phyloP scores from a whole-genome alignment of 805 yeast genomes.

The Saccharomycopsis sp. region DNA sequence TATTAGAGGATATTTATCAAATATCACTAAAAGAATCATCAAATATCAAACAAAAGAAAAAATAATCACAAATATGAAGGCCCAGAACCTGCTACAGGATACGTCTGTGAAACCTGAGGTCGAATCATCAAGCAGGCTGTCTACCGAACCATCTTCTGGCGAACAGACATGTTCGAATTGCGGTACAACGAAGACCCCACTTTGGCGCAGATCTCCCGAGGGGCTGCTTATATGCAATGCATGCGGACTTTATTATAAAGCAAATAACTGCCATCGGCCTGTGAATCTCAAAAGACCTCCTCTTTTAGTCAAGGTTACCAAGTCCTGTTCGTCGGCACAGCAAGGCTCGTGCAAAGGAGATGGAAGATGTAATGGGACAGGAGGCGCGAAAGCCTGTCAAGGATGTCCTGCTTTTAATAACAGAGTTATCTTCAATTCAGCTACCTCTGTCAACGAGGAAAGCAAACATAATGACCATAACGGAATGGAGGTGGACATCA shows the following conservation, averaged over 20 bases:
- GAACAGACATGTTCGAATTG: constrained; percentile 45
- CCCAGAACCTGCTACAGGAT: too few relatives aligned
- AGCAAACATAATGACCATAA: constrained; percentile 20
- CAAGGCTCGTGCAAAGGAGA: constrained; percentile 24
- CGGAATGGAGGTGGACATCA: constrained; percentile 11
- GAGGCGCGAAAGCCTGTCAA: constrained; percentile 71
- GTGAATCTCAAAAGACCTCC: constrained; percentile 21
- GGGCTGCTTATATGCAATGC: constrained; percentile 54
- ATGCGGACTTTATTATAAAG: constrained; percentile 50
- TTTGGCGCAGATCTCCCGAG: constrained; percentile 54
- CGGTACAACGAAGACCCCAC: constrained; percentile 49
- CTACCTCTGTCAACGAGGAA: constrained; percentile 10
- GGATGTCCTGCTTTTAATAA: constrained; percentile 84
- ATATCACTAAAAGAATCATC: not conserved
- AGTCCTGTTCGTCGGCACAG: constrained; percentile 30
- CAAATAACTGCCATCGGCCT: constrained; percentile 43
- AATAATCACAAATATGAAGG: not conserved
- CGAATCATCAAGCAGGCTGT: not conserved
- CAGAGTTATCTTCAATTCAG: constrained; percentile 38
- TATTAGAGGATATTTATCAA: not conserved
- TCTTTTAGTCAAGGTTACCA: constrained; percentile 18
- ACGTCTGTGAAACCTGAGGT: not conserved
- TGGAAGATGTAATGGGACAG: constrained; percentile 78
- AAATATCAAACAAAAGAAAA: not conserved
- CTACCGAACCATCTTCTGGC: not conserved